These are phyloP conservation scores for Pestalotiopsis fici DNA, from an alignment of 2,329 filamentous ascomycete species.

Conservation along the genomic window DNA sequence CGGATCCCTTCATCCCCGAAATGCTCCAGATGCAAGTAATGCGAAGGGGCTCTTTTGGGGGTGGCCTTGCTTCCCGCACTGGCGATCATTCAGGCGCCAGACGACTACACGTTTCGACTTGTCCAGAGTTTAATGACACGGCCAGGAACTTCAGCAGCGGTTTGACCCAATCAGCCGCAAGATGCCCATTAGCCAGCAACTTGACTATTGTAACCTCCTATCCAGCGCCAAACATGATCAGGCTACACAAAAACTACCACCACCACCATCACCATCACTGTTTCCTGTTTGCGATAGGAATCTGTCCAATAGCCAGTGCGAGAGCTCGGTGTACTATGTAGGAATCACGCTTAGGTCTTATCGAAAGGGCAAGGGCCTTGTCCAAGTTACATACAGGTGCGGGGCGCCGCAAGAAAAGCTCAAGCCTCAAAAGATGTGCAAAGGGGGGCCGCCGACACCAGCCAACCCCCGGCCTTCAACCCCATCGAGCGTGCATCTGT, in stretches of 20 bases:
- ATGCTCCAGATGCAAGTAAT: conserved; percentile 7
- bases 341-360: not conserved
- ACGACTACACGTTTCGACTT: conserved; percentile 6
- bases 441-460: not conserved
- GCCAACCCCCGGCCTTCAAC: not conserved
- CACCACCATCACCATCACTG: not conserved
- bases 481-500: not conserved
- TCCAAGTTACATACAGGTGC: not conserved
- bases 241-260: no score
- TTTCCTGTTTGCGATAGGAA: not conserved
- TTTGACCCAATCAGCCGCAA: not conserved
- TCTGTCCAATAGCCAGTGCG: not conserved
- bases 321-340: not conserved
- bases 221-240: not conserved
- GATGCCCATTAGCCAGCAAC: not conserved
- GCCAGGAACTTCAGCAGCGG: not conserved
- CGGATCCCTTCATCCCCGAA: conserved; percentile 6
- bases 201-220: not conserved
- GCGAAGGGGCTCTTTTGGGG: not conserved
- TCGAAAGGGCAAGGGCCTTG: not conserved
- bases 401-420: not conserved
- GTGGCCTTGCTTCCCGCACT: not conserved
- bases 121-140: not conserved
- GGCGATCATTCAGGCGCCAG: conserved; percentile 7
- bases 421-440: not conserved